Evolutionary conservation across 768 basidiomycete species (phyloP).

Genomic region (Leccinellum luteum): DNA sequence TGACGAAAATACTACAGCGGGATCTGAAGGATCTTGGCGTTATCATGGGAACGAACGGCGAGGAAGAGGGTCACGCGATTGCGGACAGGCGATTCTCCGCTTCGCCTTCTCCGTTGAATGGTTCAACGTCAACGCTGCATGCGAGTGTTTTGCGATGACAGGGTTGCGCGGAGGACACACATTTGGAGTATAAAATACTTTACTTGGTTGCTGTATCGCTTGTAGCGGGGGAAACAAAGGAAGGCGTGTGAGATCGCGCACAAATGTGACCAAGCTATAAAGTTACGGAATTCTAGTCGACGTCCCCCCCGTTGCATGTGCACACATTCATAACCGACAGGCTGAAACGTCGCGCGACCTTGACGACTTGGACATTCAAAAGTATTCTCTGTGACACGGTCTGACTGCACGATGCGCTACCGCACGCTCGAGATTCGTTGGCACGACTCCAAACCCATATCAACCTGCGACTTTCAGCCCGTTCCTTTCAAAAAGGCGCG

Average conservation of each 20-base stretch:
- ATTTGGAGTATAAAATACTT: conserved; percentile 6
- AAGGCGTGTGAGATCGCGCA: conserved; percentile 23
- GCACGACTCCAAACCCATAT: conserved; percentile 96
- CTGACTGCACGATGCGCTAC: conserved; percentile 61
- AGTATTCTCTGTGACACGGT: conserved; percentile 3
- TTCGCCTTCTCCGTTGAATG: conserved; percentile 20
- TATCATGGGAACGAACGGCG: conserved; percentile 50
- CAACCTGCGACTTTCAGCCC: conserved; percentile 95
- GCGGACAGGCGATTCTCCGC: conserved; percentile 17
- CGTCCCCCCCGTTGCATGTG: neutral
- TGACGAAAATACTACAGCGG: conserved; percentile 70
- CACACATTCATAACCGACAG: conserved; percentile 6
- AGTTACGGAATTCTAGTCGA: neutral
- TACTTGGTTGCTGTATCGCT: neutral
- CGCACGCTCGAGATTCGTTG: conserved; percentile 92
- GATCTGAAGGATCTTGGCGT: conserved; percentile 64
- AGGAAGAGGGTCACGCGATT: conserved; percentile 28
- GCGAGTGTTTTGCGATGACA: conserved; percentile 25
- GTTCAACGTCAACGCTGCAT: conserved; percentile 27
- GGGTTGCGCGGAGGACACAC: conserved; percentile 2
- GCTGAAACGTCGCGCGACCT: neutral
- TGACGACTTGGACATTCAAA: conserved; percentile 9
- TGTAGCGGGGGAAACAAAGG: conserved; percentile 13
- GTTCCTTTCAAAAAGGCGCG: conserved; percentile 78
- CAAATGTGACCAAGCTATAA: conserved; percentile 7